Base-by-base conservation (phyloP, 2,329 filamentous ascomycete genomes). In the Colletotrichum shisoi region DNA sequence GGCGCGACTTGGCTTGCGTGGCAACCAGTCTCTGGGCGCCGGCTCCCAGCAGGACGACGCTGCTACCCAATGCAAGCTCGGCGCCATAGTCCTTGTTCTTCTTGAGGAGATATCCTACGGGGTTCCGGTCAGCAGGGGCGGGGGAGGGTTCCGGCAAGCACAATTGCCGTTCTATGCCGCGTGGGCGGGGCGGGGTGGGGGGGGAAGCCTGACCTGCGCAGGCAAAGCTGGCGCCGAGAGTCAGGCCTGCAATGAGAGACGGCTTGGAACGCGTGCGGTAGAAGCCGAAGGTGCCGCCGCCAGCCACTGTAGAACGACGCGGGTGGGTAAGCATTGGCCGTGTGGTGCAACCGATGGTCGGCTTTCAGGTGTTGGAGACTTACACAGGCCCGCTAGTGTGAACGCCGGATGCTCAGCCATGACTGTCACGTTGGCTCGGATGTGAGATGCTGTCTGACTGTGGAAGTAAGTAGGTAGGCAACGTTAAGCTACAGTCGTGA, bases 51-150 rank as follows among this genome's bases (percentile, higher is more conserved):
- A 80, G 69, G 3, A 77, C 69, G 42, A 80, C 67, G 64, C 78
- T 80, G 71, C 77, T 80, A 44, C 75, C 78, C 4, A 80, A 74
- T 1, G 79, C 79, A 40, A 80, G 73, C 73, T 80, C 79, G 11
- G 79, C 72, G 42, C 79, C 79, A 57, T 80, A 79, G 72, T 80
- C 78, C 71, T 78, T 78, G 72, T 80, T 80, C 62, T 75, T 71
- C 71, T 78, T 79, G 63, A 80, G 74, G 24, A 80, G 76, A 51
- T 80, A 80, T 53, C 78, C 79, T 80, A 7, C 40, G 69, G 24
- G 5, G 2, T 15, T 42, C 5, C 19, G 4, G 21, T 11, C 45
- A 48, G 45, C 45, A 31, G 7, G 27, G 27, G 27, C 27, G 7
- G 7, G 27, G 7, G 27, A 27, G 27, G 27, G 27, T 31, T 31